Conservation (phyloP, 352 stramenopile species). For the Pythium periplocum region DNA sequence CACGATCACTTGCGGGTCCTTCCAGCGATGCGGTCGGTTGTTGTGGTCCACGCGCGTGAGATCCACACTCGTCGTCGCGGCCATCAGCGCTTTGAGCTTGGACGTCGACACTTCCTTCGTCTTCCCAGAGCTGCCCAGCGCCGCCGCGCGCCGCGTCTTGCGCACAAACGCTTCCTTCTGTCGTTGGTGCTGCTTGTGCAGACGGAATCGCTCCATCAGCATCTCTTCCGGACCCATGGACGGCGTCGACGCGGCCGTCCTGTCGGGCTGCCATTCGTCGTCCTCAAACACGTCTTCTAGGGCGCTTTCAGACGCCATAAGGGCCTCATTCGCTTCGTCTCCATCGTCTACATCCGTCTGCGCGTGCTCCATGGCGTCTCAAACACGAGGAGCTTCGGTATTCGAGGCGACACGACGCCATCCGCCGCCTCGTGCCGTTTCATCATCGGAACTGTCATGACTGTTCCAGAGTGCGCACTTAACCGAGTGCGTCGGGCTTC, state of each 20-base stretch:
- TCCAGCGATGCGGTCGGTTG: constrained; percentile 84
- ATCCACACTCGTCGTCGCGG: constrained; percentile 21
- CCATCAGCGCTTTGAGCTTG: constrained; percentile 8
- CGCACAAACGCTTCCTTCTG: constrained; percentile 60
- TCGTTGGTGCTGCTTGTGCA: constrained; percentile 76
- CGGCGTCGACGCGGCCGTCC: neutral
- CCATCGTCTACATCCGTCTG: too few relatives aligned
- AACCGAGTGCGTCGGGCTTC: too few relatives aligned
- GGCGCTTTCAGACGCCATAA: too few relatives aligned
- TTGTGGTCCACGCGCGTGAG: constrained; percentile 78
- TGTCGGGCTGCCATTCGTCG: too few relatives aligned
- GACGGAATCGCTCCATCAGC: constrained; percentile 62
- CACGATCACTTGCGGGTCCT: constrained; percentile 58
- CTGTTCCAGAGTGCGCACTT: too few relatives aligned
- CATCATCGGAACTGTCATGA: too few relatives aligned
- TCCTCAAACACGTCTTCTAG: too few relatives aligned
- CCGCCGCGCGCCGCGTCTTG: constrained; percentile 40
- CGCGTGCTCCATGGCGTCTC: too few relatives aligned
- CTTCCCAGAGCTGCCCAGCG: constrained; percentile 8
- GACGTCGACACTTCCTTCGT: neutral
- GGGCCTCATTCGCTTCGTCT: too few relatives aligned
- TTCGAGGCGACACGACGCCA: too few relatives aligned
- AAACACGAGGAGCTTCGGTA: too few relatives aligned
- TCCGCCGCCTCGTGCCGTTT: too few relatives aligned
- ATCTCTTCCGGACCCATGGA: constrained; percentile 34